These are phyloP conservation scores for Cetraspora pellucida DNA, from an alignment of 192 early-diverging fungal species.

Conservation along the genomic window DNA sequence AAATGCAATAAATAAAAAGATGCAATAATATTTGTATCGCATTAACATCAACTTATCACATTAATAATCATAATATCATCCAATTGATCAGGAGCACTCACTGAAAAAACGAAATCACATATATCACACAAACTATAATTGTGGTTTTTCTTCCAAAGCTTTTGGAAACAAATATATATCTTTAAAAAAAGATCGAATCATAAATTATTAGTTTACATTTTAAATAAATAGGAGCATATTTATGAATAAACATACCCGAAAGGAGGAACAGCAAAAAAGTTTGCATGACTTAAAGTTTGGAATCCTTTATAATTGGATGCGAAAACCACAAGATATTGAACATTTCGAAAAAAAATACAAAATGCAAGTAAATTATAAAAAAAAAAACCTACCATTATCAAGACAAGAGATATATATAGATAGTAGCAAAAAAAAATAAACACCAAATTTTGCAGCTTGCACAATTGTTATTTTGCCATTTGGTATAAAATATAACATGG, in stretches of 20 bases:
- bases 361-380: background rate
- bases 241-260: background rate
- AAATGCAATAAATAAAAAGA: background rate
- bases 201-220: too few species aligned
- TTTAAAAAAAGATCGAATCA: background rate
- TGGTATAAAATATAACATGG: background rate
- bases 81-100: background rate
- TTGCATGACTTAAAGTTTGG: constrained; percentile 1
- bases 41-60: background rate
- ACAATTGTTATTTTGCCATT: background rate
- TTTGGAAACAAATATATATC: constrained; percentile 24
- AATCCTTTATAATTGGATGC: background rate
- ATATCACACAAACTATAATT: constrained; percentile 4
- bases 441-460: background rate
- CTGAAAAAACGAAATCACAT: background rate
- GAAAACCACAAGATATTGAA: background rate
- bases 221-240: too few species aligned
- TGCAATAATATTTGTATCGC: background rate
- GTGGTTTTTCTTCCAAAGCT: constrained; percentile 5
- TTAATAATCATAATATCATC: background rate
- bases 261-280: constrained; percentile 17
- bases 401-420: background rate
- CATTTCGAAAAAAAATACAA: background rate
- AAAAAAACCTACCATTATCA: background rate
- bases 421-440: background rate